phyloP scores from a whole-genome alignment of 768 basidiomycete species.

The Hericium coralloides region DNA sequence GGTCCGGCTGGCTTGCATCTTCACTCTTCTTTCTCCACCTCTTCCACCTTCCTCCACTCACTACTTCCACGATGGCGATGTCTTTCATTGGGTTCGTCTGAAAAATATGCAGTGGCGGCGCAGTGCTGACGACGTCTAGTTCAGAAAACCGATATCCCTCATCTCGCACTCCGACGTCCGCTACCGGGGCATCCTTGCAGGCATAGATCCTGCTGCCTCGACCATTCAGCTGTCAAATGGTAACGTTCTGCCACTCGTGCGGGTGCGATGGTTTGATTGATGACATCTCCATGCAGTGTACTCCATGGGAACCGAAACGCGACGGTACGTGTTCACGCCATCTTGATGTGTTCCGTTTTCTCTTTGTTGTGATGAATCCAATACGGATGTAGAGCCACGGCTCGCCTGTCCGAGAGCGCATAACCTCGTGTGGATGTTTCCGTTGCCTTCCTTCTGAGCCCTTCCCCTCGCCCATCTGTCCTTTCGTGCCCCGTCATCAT shows the following conservation, averaged over 20 bases:
- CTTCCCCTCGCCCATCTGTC: slow-evolving; percentile 1
- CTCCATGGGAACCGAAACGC: slow-evolving; percentile 83
- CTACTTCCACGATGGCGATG: slow-evolving; percentile 9
- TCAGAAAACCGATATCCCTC: slow-evolving; percentile 80
- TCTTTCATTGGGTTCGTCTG: slow-evolving; percentile 14
- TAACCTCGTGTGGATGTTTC: slow-evolving; percentile 44
- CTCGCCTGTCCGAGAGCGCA: slow-evolving; percentile 35
- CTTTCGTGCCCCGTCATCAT: slow-evolving; percentile 14
- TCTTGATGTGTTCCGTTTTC: background rate
- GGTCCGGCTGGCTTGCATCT: background rate
- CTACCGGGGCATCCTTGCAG: slow-evolving; percentile 80
- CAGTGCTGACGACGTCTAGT: slow-evolving; percentile 10
- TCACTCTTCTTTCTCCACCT: background rate
- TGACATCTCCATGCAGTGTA: slow-evolving; percentile 35
- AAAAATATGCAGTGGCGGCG: background rate
- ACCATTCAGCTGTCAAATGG: slow-evolving; percentile 88
- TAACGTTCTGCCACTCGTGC: slow-evolving; percentile 21
- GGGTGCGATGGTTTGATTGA: background rate
- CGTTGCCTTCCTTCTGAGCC: slow-evolving; percentile 60
- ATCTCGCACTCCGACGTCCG: slow-evolving; percentile 89
- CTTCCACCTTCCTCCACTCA: slow-evolving; percentile 1
- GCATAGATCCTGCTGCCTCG: slow-evolving; percentile 77
- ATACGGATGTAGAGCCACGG: slow-evolving; percentile 31
- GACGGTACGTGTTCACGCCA: slow-evolving; percentile 44
- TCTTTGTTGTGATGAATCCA: slow-evolving; percentile 25